Evolutionary conservation across 2,329 filamentous ascomycete species (phyloP).

Genomic region (Epichloe gansuensis): DNA sequence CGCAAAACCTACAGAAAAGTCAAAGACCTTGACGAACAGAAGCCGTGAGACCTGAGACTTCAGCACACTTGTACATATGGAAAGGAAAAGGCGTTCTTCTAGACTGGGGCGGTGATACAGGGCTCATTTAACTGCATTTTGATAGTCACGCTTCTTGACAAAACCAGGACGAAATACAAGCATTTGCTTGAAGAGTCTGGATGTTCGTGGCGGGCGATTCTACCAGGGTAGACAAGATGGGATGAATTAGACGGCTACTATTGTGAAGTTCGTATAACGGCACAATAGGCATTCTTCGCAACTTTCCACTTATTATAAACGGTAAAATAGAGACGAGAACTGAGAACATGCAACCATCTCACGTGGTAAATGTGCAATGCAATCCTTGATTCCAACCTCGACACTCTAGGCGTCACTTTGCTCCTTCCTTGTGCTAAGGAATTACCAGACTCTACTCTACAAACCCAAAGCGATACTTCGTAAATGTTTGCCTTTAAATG

Average conservation of each 20-base stretch:
- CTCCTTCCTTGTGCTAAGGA: not conserved
- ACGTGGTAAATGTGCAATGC: not conserved
- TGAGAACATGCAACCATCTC: not conserved
- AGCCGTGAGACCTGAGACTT: slow-evolving; percentile 10
- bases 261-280: too few species aligned
- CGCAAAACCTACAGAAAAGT: slow-evolving; percentile 60
- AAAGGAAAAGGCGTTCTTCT: not conserved
- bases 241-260: too few species aligned
- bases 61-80: not conserved
- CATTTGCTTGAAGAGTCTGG: not conserved
- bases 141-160: not conserved
- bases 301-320: not conserved
- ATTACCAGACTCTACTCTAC: slow-evolving; percentile 1
- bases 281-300: too few species aligned
- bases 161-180: not conserved
- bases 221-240: too few species aligned
- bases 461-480: slow-evolving; percentile 1
- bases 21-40: slow-evolving; percentile 23
- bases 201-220: too few species aligned
- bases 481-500: not conserved
- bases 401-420: not conserved
- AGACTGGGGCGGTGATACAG: not conserved
- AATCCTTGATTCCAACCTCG: not conserved
- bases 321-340: not conserved
- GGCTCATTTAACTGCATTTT: not conserved